These are phyloP conservation scores for Wallacemonas sp. DNA, from an alignment of 208 protist genomes.

Conservation along the genomic window DNA sequence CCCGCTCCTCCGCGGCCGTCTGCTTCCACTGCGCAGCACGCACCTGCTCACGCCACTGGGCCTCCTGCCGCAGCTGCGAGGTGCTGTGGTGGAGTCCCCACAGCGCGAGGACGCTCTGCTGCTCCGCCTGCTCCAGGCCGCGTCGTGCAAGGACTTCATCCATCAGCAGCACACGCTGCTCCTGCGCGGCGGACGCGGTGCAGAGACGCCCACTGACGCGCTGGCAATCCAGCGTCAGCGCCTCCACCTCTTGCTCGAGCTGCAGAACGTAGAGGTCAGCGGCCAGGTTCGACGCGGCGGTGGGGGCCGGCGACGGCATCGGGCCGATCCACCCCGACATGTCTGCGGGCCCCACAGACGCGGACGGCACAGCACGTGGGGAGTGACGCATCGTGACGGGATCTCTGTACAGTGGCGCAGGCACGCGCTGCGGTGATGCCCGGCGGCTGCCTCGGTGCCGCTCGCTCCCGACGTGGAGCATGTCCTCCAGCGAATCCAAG, in stretches of 20 bases:
- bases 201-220: conserved; percentile 7
- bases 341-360: too few species aligned
- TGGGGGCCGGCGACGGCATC: neutral
- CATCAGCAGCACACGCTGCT: conserved; percentile 17
- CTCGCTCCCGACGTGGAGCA: conserved; percentile 8
- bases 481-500: conserved; percentile 13
- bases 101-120: neutral
- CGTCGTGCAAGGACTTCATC: neutral
- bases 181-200: neutral
- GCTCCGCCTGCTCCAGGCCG: neutral
- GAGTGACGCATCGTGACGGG: too few species aligned
- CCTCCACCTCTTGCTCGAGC: conserved; percentile 36
- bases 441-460: conserved; percentile 3
- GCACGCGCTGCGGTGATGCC: conserved; percentile 1
- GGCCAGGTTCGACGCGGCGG: neutral
- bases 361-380: too few species aligned
- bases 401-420: neutral
- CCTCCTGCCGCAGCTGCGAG: neutral
- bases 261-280: conserved; percentile 33
- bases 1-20: neutral
- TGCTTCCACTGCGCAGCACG: neutral
- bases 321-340: too few species aligned
- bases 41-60: conserved; percentile 5
- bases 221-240: conserved; percentile 22
- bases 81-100: neutral